Evolutionary conservation across 768 basidiomycete species (phyloP).

Genomic region (Cystofilobasidium bisporidii): DNA sequence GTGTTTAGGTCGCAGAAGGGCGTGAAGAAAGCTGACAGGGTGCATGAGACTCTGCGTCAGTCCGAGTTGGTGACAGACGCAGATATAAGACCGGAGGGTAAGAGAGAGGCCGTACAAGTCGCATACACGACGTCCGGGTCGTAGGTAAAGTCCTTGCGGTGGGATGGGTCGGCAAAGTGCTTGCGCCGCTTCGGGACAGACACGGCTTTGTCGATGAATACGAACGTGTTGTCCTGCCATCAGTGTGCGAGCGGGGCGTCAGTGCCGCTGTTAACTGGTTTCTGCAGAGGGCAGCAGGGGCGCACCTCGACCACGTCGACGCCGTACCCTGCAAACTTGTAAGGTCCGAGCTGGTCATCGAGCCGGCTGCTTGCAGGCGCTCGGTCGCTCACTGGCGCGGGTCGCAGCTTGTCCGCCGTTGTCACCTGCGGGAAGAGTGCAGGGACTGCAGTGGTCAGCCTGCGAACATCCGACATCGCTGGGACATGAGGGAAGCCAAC

Average conservation of each 20-base stretch:
- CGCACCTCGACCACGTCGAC: conserved; percentile 23
- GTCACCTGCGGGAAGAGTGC: conserved; percentile 10
- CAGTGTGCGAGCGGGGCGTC: no score
- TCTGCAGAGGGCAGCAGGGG: not conserved
- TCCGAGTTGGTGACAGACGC: no score
- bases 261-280: no score
- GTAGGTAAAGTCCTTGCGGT: conserved; percentile 30
- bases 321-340: conserved; percentile 18
- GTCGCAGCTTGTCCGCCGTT: conserved; percentile 18
- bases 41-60: no score
- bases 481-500: not conserved
- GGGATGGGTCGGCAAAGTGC: conserved; percentile 27
- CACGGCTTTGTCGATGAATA: conserved; percentile 31
- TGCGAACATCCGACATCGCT: no score
- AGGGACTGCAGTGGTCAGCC: no score
- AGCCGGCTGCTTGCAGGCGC: conserved; percentile 15
- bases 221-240: conserved; percentile 31
- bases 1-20: conserved; percentile 25
- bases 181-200: conserved; percentile 31
- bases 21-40: conserved; percentile 23
- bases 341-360: conserved; percentile 25
- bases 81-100: no score
- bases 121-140: conserved; percentile 30
- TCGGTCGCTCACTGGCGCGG: not conserved
- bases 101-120: conserved; percentile 11